Percentiles rank a stretch among this genome's conserved stretches.
Conservation (phyloP, 1,139 yeast genomes). For the Protomyces inouyei region DNA sequence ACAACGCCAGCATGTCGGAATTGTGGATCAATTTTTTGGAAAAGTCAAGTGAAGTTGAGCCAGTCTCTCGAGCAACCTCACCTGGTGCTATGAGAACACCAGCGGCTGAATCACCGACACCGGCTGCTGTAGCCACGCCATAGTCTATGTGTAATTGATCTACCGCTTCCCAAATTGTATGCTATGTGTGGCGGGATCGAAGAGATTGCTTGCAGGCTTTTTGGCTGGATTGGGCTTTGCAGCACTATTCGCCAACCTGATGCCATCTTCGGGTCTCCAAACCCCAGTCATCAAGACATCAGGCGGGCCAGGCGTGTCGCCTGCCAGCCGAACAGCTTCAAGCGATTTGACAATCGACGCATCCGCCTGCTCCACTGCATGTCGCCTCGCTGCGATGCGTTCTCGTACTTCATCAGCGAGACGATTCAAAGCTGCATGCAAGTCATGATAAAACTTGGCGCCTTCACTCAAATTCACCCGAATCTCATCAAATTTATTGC, state of each 20-base stretch:
- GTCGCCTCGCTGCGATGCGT: slow-evolving; percentile 48
- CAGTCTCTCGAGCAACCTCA: neutral
- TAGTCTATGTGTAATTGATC: neutral
- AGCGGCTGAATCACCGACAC: neutral
- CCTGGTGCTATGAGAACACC: neutral
- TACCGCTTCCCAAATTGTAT: slow-evolving; percentile 1
- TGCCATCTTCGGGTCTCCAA: slow-evolving; percentile 19
- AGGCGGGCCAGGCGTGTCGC: neutral
- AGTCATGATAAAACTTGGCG: slow-evolving; percentile 60
- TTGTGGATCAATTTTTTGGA: slow-evolving; percentile 32
- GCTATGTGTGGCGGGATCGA: slow-evolving; percentile 15
- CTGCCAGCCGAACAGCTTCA: neutral
- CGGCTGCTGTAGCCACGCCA: neutral
- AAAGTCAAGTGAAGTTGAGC: neutral
- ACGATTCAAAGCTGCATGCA: slow-evolving; percentile 49
- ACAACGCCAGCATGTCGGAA: slow-evolving; percentile 31
- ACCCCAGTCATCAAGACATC: slow-evolving; percentile 2
- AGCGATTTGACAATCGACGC: neutral
- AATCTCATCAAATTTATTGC: slow-evolving; percentile 53
- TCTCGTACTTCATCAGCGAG: slow-evolving; percentile 52
- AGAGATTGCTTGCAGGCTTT: neutral
- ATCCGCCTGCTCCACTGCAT: neutral
- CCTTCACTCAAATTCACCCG: slow-evolving; percentile 64
- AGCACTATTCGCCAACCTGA: neutral
- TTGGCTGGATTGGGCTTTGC: neutral